Evolutionary conservation across 352 stramenopile genomes (phyloP).

Genomic region (Phytopythium aichiense): DNA sequence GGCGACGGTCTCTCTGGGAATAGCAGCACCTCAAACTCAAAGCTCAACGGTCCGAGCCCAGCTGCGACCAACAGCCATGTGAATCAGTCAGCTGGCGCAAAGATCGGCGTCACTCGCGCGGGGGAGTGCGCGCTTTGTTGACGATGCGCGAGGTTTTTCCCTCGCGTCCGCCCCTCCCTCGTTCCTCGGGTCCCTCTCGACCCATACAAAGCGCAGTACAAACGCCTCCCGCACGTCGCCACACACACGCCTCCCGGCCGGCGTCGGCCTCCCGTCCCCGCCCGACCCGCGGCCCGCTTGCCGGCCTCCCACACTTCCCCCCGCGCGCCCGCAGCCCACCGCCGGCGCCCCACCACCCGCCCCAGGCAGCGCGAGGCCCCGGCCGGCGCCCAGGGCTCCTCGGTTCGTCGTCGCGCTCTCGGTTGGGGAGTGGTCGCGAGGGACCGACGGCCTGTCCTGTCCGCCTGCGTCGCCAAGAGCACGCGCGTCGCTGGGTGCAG

Average conservation of each 20-base stretch:
- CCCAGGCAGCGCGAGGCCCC: neutral
- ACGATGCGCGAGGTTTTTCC: slow-evolving; percentile 3
- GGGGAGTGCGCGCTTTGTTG: neutral
- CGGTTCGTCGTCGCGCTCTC: slow-evolving; percentile 4
- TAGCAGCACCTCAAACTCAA: too few species aligned
- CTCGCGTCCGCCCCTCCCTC: neutral
- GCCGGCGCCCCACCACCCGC: too few species aligned
- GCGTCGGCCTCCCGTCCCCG: neutral
- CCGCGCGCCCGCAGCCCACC: too few species aligned
- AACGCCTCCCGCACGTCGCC: neutral
- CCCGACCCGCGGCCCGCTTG: neutral
- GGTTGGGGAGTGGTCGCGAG: slow-evolving; percentile 2
- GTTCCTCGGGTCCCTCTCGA: neutral
- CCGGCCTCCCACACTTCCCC: too few species aligned
- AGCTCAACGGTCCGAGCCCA: too few species aligned
- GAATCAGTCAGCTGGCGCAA: neutral
- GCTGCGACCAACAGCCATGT: neutral
- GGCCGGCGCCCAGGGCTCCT: neutral
- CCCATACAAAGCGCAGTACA: neutral
- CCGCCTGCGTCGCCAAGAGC: too few species aligned
- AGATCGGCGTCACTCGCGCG: slow-evolving; percentile 3
- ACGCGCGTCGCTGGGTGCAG: too few species aligned
- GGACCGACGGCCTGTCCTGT: neutral
- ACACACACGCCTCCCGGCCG: too few species aligned
- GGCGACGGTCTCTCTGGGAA: too few species aligned